Conservation (phyloP, 108 stramenopile species). For the Stephanodiscus minutulus region DNA sequence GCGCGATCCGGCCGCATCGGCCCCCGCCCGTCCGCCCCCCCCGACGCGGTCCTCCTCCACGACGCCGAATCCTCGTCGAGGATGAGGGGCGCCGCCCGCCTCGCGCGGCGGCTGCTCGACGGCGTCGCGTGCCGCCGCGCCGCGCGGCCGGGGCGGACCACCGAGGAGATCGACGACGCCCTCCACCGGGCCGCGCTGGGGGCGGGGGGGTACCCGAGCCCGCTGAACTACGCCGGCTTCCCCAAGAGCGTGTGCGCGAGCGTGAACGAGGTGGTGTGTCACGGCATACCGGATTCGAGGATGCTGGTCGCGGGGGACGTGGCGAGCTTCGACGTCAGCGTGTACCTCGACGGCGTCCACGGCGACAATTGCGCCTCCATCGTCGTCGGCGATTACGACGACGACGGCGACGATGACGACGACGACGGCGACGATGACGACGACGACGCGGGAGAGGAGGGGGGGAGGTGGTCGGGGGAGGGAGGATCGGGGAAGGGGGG, state of each 20-base stretch:
- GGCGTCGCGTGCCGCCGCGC: conserved; percentile 50
- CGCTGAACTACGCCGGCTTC: conserved; percentile 95
- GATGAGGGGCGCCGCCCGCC: conserved; percentile 62
- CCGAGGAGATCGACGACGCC: conserved; percentile 89
- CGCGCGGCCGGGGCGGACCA: conserved; percentile 79
- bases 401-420: too few relatives aligned
- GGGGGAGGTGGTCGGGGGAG: too few relatives aligned
- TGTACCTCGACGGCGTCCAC: conserved; percentile 84
- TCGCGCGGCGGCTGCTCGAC: conserved; percentile 73
- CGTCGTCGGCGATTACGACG: conserved; percentile 83
- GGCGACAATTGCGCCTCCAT: conserved; percentile 98
- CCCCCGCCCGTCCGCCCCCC: conserved; percentile 34
- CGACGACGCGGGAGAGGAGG: too few relatives aligned
- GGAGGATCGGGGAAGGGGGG: too few relatives aligned
- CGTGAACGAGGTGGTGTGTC: conserved; percentile 99
- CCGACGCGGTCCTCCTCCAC: conserved; percentile 48
- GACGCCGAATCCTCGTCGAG: conserved; percentile 48
- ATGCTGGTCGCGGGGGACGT: conserved; percentile 88
- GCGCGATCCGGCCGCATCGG: conserved; percentile 61
- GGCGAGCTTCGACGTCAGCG: conserved; percentile 93
- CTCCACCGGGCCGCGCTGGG: conserved; percentile 82
- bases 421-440: not conserved
- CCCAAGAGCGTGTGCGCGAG: conserved; percentile 94
- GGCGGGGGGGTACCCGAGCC: conserved; percentile 90
- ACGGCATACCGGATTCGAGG: conserved; percentile 89